These are phyloP conservation scores for Wickerhamomyces sp. DNA, from an alignment of 1,139 yeast species.

Conservation along the genomic window DNA sequence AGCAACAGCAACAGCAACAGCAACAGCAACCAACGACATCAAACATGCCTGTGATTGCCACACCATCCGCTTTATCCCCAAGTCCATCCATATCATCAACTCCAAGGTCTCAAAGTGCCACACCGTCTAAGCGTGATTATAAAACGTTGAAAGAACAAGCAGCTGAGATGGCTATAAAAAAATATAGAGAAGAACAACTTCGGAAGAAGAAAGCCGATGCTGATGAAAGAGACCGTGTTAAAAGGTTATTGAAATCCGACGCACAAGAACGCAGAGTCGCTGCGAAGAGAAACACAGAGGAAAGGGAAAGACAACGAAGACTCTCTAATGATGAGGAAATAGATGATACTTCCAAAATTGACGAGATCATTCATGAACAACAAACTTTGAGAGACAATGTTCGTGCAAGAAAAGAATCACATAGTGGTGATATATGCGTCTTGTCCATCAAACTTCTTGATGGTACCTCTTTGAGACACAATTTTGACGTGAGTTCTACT, in stretches of 20 bases:
- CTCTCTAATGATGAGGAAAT: slow-evolving; percentile 14
- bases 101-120: not conserved
- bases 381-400: slow-evolving; percentile 18
- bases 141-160: slow-evolving; percentile 33
- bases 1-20: not conserved
- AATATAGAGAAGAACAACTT: slow-evolving; percentile 37
- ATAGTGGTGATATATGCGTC: slow-evolving; percentile 29
- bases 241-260: slow-evolving; percentile 46
- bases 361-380: slow-evolving; percentile 11
- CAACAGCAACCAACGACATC: not conserved
- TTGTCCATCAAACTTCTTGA: slow-evolving; percentile 50
- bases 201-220: slow-evolving; percentile 33
- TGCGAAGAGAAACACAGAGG: slow-evolving; percentile 11
- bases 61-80: not conserved
- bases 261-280: slow-evolving; percentile 37
- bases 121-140: slow-evolving; percentile 3
- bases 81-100: not conserved
- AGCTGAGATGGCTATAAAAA: slow-evolving; percentile 32
- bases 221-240: slow-evolving; percentile 51
- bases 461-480: slow-evolving; percentile 44
- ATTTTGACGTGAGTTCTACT: slow-evolving; percentile 38
- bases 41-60: not conserved
- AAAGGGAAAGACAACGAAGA: slow-evolving; percentile 16
- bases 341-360: slow-evolving; percentile 13
- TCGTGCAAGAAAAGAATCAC: slow-evolving; percentile 8